A percentile compares a stretch with the other conserved stretches of the same genome.
Conservation (phyloP, 805 yeast species). For the Kazachstania kunashirensis region DNA sequence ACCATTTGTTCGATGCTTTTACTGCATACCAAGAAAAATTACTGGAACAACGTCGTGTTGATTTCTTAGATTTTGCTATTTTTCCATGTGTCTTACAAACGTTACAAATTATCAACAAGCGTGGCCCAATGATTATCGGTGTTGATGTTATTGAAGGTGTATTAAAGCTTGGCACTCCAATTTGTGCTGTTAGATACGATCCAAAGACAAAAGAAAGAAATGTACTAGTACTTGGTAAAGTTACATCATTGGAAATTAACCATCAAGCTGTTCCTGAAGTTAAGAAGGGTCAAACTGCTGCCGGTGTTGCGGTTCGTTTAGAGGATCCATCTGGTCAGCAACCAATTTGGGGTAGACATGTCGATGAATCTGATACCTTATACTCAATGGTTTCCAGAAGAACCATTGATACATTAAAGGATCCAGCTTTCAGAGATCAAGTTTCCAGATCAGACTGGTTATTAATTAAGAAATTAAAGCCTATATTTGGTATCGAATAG, state of each 20-base stretch:
- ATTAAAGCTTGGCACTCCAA: conserved; percentile 86
- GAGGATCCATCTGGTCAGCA: conserved; percentile 87
- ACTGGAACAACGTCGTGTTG: conserved; percentile 83
- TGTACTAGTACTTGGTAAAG: conserved; percentile 70
- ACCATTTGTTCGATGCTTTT: conserved; percentile 91
- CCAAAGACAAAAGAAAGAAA: conserved; percentile 71
- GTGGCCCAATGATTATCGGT: conserved; percentile 99
- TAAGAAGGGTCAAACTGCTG: conserved; percentile 90
- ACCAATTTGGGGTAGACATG: conserved; percentile 99
- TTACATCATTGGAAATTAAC: conserved; percentile 88
- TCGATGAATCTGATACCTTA: conserved; percentile 81
- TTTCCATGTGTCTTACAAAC: conserved; percentile 95
- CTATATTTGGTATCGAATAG: conserved; percentile 67
- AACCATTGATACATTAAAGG: conserved; percentile 94
- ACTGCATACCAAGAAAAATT: conserved; percentile 84
- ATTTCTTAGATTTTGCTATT: conserved; percentile 77
- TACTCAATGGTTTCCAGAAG: conserved; percentile 86
- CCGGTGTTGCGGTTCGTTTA: conserved; percentile 97
- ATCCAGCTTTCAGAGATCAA: conserved; percentile 91
- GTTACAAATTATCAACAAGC: conserved; percentile 90
- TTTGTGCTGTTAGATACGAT: conserved; percentile 83
- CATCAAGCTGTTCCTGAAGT: conserved; percentile 74
- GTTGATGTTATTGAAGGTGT: conserved; percentile 93
- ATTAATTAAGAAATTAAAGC: conserved; percentile 77
- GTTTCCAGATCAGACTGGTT: conserved; percentile 96